Base-by-base conservation (phyloP, 2,329 filamentous ascomycete genomes). In the Claviceps maximensis region DNA sequence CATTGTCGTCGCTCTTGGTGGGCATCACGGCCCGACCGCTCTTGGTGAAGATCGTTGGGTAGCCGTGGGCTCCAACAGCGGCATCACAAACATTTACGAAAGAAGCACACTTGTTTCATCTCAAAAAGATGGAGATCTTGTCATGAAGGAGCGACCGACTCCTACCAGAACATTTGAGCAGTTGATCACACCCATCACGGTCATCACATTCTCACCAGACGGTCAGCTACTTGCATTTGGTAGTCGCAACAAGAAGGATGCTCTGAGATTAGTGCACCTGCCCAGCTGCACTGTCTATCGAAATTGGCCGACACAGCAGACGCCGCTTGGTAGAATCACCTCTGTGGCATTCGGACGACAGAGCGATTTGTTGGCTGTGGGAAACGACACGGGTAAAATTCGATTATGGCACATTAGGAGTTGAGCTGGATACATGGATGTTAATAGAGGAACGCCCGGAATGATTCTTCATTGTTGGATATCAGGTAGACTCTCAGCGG, bases 241-340 rank as follows among this genome's bases (percentile, higher is more conserved):
- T 42, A 94, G 87, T 69, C 80, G 80, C 57, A 86, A 86, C 77
- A 95, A 95, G 76, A 85, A 85, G 65, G 89, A 96, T 69, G 88
- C 90, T 0, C 71, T 98, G 66, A 78, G 86, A 62, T 71, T 98
- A 58, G 89, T 91, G 33, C 93, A 98, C 68, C 71, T 98, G 59
- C 90, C 91, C 0, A 90, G 81, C 60, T 95, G 89, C 67, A 95
- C 89, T 1, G 88, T 97, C 21, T 98, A 93, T 75, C 83, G 84
- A 62, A 98, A 98, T 69, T 98, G 93, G 93, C 93, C 93, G 25
- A 98, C 91, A 52, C 80, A 83, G 58, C 84, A 86, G 66, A 98
- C 93, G 53, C 89, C 90, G 1, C 70, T 98, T 56, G 93, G 93
- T 0, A 78, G 89, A 55, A 83, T 97, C 58, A 87, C 87, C 2